phyloP scores from a whole-genome alignment of 176 grass and related monocot species.

The Calamus simplicifolius region DNA sequence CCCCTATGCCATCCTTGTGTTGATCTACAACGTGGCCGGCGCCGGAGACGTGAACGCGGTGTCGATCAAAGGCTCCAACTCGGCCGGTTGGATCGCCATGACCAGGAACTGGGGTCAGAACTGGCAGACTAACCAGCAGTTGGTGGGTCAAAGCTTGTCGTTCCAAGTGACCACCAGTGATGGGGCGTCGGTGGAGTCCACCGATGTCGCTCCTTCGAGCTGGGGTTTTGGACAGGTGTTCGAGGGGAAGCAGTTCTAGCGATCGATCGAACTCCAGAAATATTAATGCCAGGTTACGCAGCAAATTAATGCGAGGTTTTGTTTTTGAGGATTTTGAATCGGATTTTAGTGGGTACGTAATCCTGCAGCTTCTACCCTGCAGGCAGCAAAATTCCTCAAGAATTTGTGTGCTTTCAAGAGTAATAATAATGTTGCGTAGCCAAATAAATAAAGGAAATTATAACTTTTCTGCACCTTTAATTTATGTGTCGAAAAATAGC shows the following conservation, averaged over 20 bases:
- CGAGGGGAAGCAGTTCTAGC: background rate
- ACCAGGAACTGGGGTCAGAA: conserved; percentile 25
- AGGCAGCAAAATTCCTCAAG: too few relatives aligned
- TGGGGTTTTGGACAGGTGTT: conserved; percentile 28
- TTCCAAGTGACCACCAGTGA: conserved; percentile 26
- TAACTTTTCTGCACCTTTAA: too few relatives aligned
- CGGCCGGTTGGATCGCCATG: conserved; percentile 25
- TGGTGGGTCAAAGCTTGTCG: conserved; percentile 18
- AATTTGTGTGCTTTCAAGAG: too few relatives aligned
- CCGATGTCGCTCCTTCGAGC: conserved; percentile 20
- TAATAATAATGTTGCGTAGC: too few relatives aligned
- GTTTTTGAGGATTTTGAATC: too few relatives aligned
- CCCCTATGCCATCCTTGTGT: conserved; percentile 16
- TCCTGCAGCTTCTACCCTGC: too few relatives aligned
- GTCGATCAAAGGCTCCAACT: conserved; percentile 17
- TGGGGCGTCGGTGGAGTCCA: conserved; percentile 4
- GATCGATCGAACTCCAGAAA: too few relatives aligned
- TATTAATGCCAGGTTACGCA: too few relatives aligned
- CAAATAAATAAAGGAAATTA: too few relatives aligned
- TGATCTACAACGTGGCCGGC: conserved; percentile 32
- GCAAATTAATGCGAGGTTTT: too few relatives aligned
- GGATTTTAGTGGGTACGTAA: too few relatives aligned
- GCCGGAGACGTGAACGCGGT: conserved; percentile 18
- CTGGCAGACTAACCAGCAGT: conserved; percentile 21
- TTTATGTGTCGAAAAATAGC: too few relatives aligned